Evolutionary conservation across 768 basidiomycete species (phyloP).

Genomic region (Amanita exitialis): DNA sequence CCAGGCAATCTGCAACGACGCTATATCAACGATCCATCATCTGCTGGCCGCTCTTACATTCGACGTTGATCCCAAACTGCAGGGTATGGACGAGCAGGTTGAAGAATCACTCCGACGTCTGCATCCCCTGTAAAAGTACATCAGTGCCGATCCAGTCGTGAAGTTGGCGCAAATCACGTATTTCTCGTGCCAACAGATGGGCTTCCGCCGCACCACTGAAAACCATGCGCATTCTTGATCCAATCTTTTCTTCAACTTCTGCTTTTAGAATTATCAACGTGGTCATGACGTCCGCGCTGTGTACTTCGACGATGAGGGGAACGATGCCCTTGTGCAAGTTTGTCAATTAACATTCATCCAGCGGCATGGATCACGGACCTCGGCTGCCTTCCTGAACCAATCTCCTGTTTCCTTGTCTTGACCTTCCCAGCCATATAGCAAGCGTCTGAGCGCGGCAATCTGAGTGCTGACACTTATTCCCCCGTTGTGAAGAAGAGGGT

Average conservation of each 20-base stretch:
- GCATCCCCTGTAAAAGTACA: constrained; percentile 27
- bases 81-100: constrained; percentile 59
- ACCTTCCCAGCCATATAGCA: constrained; percentile 46
- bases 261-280: constrained; percentile 56
- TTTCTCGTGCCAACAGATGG: constrained; percentile 57
- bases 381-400: constrained; percentile 48
- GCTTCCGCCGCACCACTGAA: constrained; percentile 55
- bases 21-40: constrained; percentile 2
- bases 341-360: constrained; percentile 4
- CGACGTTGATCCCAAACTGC: constrained; percentile 60
- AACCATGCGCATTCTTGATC: constrained; percentile 49
- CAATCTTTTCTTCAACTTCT: constrained; percentile 50
- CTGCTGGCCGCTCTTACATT: constrained; percentile 33
- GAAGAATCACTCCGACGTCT: constrained; percentile 39
- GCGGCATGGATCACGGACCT: constrained; percentile 23
- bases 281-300: constrained; percentile 68
- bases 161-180: constrained; percentile 27
- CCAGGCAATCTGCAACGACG: constrained; percentile 46
- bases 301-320: constrained; percentile 57
- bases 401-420: constrained; percentile 35
- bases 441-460: constrained; percentile 49
- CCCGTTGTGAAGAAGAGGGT: constrained; percentile 20
- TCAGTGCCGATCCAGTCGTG: background rate
- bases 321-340: constrained; percentile 36
- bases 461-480: constrained; percentile 54